A percentile compares a stretch with the other conserved stretches of the same genome.
Evolutionary conservation across 2,329 filamentous ascomycete genomes (phyloP).

Genomic region (Achaetomium macrosporum): DNA sequence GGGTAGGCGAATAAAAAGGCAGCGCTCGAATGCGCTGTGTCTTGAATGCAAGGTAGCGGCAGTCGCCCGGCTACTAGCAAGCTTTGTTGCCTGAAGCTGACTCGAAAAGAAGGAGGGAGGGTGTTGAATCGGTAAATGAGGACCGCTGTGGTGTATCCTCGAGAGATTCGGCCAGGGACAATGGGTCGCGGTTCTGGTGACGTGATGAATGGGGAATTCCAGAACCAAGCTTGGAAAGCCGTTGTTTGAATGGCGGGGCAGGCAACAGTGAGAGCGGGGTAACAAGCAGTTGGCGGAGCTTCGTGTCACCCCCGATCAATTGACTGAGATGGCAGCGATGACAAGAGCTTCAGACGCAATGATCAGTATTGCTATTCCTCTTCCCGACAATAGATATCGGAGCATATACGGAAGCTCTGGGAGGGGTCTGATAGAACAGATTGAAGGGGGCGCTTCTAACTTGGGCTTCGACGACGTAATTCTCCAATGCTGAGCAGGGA

Average conservation of each 20-base stretch:
- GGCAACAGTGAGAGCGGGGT: constrained; percentile 8
- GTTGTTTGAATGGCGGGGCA: constrained; percentile 11
- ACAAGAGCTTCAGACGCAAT: background rate
- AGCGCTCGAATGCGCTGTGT: background rate
- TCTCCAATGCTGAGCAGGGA: constrained; percentile 1
- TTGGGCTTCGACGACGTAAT: constrained; percentile 10
- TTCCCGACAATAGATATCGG: too few species aligned
- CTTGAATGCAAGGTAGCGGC: background rate
- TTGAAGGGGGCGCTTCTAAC: background rate
- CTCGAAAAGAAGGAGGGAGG: background rate
- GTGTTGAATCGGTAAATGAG: background rate
- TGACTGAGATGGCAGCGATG: background rate
- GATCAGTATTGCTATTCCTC: background rate
- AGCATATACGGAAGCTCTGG: too few species aligned
- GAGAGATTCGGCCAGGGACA: background rate
- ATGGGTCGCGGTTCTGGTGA: background rate
- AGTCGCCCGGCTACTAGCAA: too few species aligned
- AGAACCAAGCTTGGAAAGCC: constrained; percentile 10
- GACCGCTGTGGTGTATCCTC: background rate
- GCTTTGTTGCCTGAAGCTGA: too few species aligned
- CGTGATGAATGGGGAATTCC: constrained; percentile 8
- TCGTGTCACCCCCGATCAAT: background rate
- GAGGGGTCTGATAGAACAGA: too few species aligned
- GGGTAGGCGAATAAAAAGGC: background rate
- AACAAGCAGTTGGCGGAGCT: background rate